A percentile compares a stretch with the other conserved stretches of the same genome.
Conservation (phyloP, 192 early-diverging fungal species). For the Coemansia interrupta region DNA sequence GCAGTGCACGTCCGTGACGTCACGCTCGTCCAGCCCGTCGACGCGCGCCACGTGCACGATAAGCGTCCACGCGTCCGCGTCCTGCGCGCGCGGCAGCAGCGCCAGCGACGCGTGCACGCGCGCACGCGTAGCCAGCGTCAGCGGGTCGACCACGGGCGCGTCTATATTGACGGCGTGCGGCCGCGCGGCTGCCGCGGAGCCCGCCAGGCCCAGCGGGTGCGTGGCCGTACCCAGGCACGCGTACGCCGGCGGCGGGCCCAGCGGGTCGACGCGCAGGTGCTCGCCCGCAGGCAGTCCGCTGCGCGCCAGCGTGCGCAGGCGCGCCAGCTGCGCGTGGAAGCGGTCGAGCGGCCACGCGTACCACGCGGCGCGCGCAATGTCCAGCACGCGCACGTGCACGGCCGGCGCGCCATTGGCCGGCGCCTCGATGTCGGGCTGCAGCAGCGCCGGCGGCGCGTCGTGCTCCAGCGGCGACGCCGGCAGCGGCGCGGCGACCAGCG, state of each 20-base stretch:
- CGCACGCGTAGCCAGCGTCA: slow-evolving; percentile 37
- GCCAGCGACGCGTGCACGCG: slow-evolving; percentile 32
- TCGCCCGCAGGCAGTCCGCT: slow-evolving; percentile 40
- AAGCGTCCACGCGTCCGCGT: slow-evolving; percentile 26
- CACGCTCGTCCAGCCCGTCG: slow-evolving; percentile 29
- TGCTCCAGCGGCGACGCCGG: slow-evolving; percentile 49
- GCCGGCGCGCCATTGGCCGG: slow-evolving; percentile 31
- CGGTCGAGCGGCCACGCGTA: slow-evolving; percentile 65
- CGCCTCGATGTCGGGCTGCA: too few relatives aligned
- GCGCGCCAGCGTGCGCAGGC: slow-evolving; percentile 65
- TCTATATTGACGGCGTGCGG: slow-evolving; percentile 45
- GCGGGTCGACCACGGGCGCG: slow-evolving; percentile 31
- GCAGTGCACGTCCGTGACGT: slow-evolving; percentile 44
- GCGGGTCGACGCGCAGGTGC: slow-evolving; percentile 37
- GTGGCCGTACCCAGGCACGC: slow-evolving; percentile 41
- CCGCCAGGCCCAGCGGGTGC: slow-evolving; percentile 40
- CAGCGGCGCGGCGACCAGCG: slow-evolving; percentile 56
- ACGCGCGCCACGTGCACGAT: slow-evolving; percentile 37
- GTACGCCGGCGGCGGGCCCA: slow-evolving; percentile 27
- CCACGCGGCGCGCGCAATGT: slow-evolving; percentile 50
- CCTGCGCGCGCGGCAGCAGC: slow-evolving; percentile 18
- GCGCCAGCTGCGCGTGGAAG: slow-evolving; percentile 57
- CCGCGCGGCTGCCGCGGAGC: too few relatives aligned
- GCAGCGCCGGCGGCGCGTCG: slow-evolving; percentile 40
- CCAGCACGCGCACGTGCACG: slow-evolving; percentile 53